phyloP scores from a whole-genome alignment of 192 early-diverging fungal genomes.

The Chytriomyces sp. region DNA sequence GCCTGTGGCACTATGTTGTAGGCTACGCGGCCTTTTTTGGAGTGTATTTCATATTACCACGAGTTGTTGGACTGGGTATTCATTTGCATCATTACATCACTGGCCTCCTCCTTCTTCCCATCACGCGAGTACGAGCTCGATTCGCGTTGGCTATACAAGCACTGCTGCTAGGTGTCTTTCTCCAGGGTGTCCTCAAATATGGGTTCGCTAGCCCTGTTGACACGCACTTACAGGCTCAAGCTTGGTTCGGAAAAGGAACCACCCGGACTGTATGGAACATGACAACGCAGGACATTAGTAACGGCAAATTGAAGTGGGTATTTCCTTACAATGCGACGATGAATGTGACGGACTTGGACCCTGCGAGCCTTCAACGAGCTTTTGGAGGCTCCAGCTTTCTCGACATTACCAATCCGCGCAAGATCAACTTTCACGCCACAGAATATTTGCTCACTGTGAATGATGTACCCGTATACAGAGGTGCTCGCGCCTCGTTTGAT shows the following conservation, averaged over 20 bases:
- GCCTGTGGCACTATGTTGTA: constrained; percentile 29
- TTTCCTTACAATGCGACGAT: constrained; percentile 19
- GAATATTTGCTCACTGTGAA: constrained; percentile 29
- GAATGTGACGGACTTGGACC: constrained; percentile 8
- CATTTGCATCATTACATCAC: constrained; percentile 21
- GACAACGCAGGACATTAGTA: background rate
- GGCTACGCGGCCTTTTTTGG: constrained; percentile 18
- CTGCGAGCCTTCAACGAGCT: background rate
- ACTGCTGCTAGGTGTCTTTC: background rate
- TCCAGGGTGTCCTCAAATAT: constrained; percentile 36
- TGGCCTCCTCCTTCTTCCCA: background rate
- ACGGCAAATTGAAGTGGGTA: background rate
- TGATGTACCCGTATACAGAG: constrained; percentile 42
- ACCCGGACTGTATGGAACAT: constrained; percentile 1
- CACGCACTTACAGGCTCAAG: constrained; percentile 32
- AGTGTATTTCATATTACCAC: constrained; percentile 33
- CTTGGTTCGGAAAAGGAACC: constrained; percentile 2
- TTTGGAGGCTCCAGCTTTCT: background rate
- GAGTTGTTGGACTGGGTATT: constrained; percentile 21
- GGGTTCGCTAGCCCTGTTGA: constrained; percentile 39
- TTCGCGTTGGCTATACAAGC: background rate
- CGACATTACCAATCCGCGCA: no score
- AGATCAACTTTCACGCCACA: background rate
- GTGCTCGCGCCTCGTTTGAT: background rate
- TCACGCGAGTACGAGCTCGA: background rate